Percentiles rank a stretch among this genome's conserved stretches.
Evolutionary conservation across 257 asterid species (phyloP).

Genomic region (Nicotiana attenuata): DNA sequence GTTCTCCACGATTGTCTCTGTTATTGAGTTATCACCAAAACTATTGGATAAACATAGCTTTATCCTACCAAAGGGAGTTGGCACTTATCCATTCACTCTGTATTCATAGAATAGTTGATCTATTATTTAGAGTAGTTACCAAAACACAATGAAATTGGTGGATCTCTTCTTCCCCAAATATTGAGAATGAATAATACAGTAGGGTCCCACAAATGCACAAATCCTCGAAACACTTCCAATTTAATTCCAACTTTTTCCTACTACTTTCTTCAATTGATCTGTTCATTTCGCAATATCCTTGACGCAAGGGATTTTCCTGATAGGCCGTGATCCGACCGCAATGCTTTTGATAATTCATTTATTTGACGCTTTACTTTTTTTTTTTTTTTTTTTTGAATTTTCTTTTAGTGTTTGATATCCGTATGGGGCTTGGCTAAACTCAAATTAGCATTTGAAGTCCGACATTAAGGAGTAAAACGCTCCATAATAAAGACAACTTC

Average conservation of each 20-base stretch:
- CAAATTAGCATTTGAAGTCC: too few relatives aligned
- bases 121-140: not conserved
- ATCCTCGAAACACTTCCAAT: too few relatives aligned
- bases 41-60: not conserved
- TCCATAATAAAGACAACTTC: too few relatives aligned
- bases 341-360: not conserved
- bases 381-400: too few relatives aligned
- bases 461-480: fast-evolving
- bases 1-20: not conserved
- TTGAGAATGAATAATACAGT: too few relatives aligned
- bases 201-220: too few relatives aligned
- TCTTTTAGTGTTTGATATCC: too few relatives aligned
- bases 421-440: too few relatives aligned
- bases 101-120: not conserved
- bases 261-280: too few relatives aligned
- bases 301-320: not conserved
- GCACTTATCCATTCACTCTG: not conserved
- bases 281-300: not conserved
- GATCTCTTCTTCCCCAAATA: not conserved
- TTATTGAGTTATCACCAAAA: not conserved
- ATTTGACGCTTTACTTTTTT: not conserved
- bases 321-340: conserved; percentile 2
- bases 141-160: not conserved
- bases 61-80: not conserved
- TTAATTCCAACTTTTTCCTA: too few relatives aligned